Percentiles rank a stretch among this genome's conserved stretches.
These are phyloP conservation scores for Pichia sp. DNA, from an alignment of 1,139 yeast species.

Conservation along the genomic window DNA sequence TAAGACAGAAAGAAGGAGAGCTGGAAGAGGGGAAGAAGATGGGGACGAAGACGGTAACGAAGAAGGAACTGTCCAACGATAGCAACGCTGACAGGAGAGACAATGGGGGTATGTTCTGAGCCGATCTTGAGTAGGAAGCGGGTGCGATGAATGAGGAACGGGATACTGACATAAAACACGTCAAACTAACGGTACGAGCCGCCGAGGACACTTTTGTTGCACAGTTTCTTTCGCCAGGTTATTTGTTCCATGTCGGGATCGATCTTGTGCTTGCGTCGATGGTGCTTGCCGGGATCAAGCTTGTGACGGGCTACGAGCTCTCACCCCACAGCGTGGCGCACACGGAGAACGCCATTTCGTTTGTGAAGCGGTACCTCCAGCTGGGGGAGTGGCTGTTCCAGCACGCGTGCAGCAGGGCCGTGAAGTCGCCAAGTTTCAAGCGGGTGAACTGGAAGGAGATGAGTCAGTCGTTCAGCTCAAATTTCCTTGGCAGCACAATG, in stretches of 20 bases:
- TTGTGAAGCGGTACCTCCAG: conserved; percentile 46
- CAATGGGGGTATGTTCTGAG: not conserved
- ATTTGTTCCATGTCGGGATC: conserved; percentile 50
- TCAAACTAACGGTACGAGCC: not conserved
- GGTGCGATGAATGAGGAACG: not conserved
- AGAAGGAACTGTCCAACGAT: too few species aligned
- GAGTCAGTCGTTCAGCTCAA: conserved; percentile 11
- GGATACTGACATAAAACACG: not conserved
- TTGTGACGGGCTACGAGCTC: conserved; percentile 53
- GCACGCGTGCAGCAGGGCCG: conserved; percentile 13
- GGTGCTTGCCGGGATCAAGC: conserved; percentile 60
- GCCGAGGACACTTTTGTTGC: not conserved
- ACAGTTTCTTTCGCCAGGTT: conserved; percentile 37
- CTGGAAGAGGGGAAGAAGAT: not conserved
- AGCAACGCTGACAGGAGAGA: not conserved
- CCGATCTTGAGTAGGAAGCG: not conserved
- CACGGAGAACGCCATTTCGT: conserved; percentile 49
- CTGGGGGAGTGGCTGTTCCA: conserved; percentile 30
- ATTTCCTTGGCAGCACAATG: conserved; percentile 10
- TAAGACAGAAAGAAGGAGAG: not conserved
- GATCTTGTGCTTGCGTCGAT: conserved; percentile 60
- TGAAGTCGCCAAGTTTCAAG: conserved; percentile 11
- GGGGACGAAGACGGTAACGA: not conserved
- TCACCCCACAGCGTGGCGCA: conserved; percentile 38
- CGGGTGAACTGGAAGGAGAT: conserved; percentile 16